Evolutionary conservation across 805 yeast genomes (phyloP), one percentile per base, ranked within the genome.

Genomic region (Cyberlindnera suaveolens): DNA sequence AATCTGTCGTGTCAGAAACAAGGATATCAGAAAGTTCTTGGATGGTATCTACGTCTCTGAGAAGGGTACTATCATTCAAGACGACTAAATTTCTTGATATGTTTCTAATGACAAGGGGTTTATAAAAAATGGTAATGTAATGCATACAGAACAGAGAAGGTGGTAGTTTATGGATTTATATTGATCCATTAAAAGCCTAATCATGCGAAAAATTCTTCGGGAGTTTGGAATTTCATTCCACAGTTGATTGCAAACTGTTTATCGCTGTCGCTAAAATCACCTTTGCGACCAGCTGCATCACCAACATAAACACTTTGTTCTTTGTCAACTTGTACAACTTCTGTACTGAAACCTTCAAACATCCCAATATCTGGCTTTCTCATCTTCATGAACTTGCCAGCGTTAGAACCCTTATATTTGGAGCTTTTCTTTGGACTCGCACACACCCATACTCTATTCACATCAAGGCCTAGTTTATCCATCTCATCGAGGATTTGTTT

Each of bases 21-120:
- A 93, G 91, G 99, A 91, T 93, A 91, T 93, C 90, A 87, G 99
- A 78, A 91, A 91, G 82, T 91, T 91, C 83, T 85, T 93, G 81
- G 99, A 95, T 75, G 99, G 99, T 89, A 90, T 91, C 78, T 91
- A 91, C 74, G 99, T 91, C 65, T 90, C 97, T 60, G 95, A 85
- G 77, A 85, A 85, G 76, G 96, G 96, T 66, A 76, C 77, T 70
- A 78, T 91, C 68, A 85, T 74, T 55, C 86, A 82, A 69, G 90
- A 82, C 38, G 61, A 58, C 23, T 68, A 65, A 61, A 36, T 34
- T 18, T 29, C 36, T 40, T 41, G 34, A 14, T 34, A 27, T 23
- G 18, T 23, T 16, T 26, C n/a, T 26, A 17, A 26, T 29, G 39
- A 15, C 33, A 30, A 15, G 32, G 27, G 14, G 15, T 15, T 23